A percentile compares a stretch with the other conserved stretches of the same genome.
Conservation (phyloP, 371 early-diverging fungal species). For the Umbelopsis sp. region DNA sequence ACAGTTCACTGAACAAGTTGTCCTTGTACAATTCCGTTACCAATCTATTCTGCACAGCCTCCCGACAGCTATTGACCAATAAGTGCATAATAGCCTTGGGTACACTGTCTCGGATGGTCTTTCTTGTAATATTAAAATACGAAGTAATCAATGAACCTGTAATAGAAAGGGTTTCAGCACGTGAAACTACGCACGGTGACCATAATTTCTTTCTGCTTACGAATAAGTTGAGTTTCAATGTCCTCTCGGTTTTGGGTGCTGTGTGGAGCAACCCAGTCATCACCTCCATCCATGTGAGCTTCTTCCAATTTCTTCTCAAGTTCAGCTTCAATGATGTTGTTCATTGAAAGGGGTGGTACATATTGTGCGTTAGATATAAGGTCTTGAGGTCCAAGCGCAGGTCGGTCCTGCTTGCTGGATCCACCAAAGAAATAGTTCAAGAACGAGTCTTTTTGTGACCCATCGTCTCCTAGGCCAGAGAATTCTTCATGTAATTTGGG, state of each 20-base stretch:
- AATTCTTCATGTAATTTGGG: constrained; percentile 1
- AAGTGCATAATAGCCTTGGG: constrained; percentile 93
- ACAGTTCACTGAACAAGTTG: constrained; percentile 70
- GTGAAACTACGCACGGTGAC: too few relatives aligned
- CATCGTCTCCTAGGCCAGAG: constrained; percentile 26
- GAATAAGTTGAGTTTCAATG: constrained; percentile 84
- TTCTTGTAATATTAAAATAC: constrained; percentile 86
- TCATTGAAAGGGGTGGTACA: constrained; percentile 44
- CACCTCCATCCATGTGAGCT: not conserved
- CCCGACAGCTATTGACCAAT: constrained; percentile 77
- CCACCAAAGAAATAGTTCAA: constrained; percentile 81
- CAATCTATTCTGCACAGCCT: constrained; percentile 81
- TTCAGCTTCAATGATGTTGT: constrained; percentile 50
- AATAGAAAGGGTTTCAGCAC: not conserved
- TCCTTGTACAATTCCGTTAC: constrained; percentile 88
- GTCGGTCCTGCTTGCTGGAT: constrained; percentile 45
- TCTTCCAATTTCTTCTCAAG: constrained; percentile 42
- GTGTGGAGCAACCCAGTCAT: too few relatives aligned
- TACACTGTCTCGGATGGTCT: constrained; percentile 86
- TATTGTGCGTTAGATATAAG: constrained; percentile 34
- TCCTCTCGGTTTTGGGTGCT: constrained; percentile 66
- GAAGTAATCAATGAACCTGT: constrained; percentile 70
- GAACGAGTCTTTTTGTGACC: constrained; percentile 63
- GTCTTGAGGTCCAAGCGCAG: constrained; percentile 43
- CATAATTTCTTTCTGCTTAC: constrained; percentile 40